These are phyloP conservation scores for Leonotis leonurus DNA, from an alignment of 257 asterid species.

Conservation along the genomic window DNA sequence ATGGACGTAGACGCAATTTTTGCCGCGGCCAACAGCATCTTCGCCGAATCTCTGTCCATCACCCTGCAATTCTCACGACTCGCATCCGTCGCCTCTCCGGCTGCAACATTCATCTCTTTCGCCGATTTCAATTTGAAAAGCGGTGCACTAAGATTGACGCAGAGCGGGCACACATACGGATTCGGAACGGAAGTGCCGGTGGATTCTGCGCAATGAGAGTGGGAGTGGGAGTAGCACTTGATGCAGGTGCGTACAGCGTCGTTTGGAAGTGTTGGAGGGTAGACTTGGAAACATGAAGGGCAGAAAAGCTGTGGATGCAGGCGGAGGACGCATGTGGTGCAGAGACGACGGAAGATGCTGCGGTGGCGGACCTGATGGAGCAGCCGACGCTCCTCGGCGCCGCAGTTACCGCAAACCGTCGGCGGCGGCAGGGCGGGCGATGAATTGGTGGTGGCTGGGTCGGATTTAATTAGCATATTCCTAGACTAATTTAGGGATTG, in stretches of 20 bases:
- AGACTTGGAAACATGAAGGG: conserved; percentile 74
- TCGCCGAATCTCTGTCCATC: conserved; percentile 58
- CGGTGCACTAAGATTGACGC: conserved; percentile 39
- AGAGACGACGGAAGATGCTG: conserved; percentile 55
- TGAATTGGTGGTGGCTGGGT: conserved; percentile 17
- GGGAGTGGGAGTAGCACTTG: conserved; percentile 67
- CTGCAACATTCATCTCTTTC: conserved; percentile 9
- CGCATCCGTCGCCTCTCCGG: not conserved
- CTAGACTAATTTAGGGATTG: too few species aligned
- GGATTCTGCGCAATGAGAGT: conserved; percentile 43
- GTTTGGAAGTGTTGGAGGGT: conserved; percentile 43
- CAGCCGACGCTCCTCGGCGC: conserved; percentile 45
- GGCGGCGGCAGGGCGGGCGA: conserved; percentile 14
- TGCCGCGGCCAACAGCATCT: conserved; percentile 64
- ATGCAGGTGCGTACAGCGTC: conserved; percentile 44
- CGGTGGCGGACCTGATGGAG: conserved; percentile 79
- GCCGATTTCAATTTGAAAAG: conserved; percentile 37
- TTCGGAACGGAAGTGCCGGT: conserved; percentile 23
- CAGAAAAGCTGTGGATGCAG: conserved; percentile 74
- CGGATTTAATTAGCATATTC: conserved; percentile 32
- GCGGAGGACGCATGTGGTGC: conserved; percentile 88
- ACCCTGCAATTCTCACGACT: conserved; percentile 34
- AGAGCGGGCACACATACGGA: conserved; percentile 74
- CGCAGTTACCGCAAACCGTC: conserved; percentile 57
- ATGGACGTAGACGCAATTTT: conserved; percentile 49